Base-by-base conservation (phyloP, 2,329 filamentous ascomycete species). In the Dissoconium aciculare region DNA sequence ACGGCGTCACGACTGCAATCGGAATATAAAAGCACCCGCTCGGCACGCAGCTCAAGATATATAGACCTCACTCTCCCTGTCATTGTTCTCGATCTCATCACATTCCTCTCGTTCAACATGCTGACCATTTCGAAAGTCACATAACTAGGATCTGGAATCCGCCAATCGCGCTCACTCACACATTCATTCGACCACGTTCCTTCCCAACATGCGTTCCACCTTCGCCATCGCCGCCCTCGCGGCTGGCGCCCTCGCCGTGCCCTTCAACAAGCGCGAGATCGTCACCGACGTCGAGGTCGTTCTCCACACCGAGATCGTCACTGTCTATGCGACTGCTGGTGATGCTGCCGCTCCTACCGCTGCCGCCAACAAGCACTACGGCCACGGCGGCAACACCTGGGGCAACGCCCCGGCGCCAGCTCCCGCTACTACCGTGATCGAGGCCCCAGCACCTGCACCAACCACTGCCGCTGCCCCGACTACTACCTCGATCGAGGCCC, bases 171-270 rank as follows among this genome's bases (percentile, higher is more conserved):
- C n/a, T 23, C 19, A 8, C 19, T 8, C 19, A 23, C 8, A 8
- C 8, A 8, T 23, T n/a, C 8, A 23, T 30, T 30, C 29, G 13
- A 17, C 26, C 28, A 19, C 17, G 6, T 13, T 31, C 12, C 3
- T 10, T 19, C 11, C 16, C 17, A 31, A 16, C 17, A 55, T 58
- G 55, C 55, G 51, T 41, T 52, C 53, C 28, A 38, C 50, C 24
- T 21, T 57, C 29, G 34, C 51, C 37, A 35, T 51, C 32, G 53
- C 51, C 21, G 52, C 52, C 33, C 46, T 58, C 31, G 54, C 47
- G 33, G 52, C 47, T 32, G 44, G 45, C 33, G 53, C 46, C 27
- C 33, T 57, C 28, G 53, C 54, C 34, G 41, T 49, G 16, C 55
- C 55, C 5, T 38, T 46, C 37, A 35, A 44, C 17, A 41, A 50